Conservation (phyloP, 2,329 filamentous ascomycete genomes). For the Hymenoscyphus linearis region DNA sequence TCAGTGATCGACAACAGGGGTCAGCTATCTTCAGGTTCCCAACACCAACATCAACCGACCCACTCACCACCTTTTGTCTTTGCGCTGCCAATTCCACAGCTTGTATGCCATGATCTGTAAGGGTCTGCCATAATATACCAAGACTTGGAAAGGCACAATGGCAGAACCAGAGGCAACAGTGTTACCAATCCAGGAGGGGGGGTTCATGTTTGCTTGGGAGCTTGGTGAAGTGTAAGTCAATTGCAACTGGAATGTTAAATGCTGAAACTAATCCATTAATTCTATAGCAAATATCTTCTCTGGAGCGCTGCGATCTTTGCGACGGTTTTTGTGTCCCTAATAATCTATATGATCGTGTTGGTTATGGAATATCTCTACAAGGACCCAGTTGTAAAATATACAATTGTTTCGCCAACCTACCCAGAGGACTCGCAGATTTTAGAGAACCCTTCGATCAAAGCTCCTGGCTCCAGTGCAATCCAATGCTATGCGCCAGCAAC, state of each 20-base stretch:
- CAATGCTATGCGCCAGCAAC: slow-evolving; percentile 89
- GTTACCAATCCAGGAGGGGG: neutral
- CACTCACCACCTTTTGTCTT: neutral
- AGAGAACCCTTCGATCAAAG: slow-evolving; percentile 56
- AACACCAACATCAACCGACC: neutral
- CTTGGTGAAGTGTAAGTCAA: slow-evolving; percentile 22
- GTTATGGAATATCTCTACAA: slow-evolving; percentile 23
- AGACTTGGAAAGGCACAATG: neutral
- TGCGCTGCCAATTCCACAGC: neutral
- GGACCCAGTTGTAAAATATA: slow-evolving; percentile 50
- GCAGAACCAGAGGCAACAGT: neutral
- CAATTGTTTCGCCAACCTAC: slow-evolving; percentile 56
- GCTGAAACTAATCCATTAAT: neutral
- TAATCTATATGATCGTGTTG: slow-evolving; percentile 21
- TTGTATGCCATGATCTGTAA: neutral
- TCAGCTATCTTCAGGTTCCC: neutral
- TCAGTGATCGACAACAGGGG: neutral
- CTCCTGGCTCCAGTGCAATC: slow-evolving; percentile 60
- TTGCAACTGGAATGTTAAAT: too few species aligned
- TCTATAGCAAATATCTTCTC: slow-evolving; percentile 20
- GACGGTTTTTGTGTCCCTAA: slow-evolving; percentile 17
- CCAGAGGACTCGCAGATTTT: slow-evolving; percentile 54
- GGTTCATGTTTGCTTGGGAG: slow-evolving; percentile 20
- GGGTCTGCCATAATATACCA: neutral
- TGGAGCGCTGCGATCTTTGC: slow-evolving; percentile 17